Conservation (phyloP, 2,329 filamentous ascomycete genomes). For the Ceratocystis diversiconidia region DNA sequence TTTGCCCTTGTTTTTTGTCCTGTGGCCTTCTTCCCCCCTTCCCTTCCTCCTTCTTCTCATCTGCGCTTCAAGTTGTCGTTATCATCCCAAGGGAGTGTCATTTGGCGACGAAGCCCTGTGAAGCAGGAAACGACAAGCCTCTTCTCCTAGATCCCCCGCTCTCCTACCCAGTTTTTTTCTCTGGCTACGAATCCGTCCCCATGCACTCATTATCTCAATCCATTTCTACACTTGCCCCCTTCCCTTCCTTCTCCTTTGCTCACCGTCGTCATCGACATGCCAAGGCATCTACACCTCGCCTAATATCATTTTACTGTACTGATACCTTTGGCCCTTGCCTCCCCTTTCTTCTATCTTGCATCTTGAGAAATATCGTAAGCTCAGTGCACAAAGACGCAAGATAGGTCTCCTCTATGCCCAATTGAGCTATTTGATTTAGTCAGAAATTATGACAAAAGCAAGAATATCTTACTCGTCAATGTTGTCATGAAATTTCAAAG, state of each 20-base stretch:
- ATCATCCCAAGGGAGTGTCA: slow-evolving; percentile 4
- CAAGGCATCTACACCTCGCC: not conserved
- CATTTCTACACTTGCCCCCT: not conserved
- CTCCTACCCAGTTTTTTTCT: not conserved
- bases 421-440: not conserved
- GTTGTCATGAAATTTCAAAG: not conserved
- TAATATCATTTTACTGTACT: not conserved
- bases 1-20: not conserved
- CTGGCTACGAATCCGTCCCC: not conserved
- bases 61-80: slow-evolving; percentile 13
- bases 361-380: not conserved
- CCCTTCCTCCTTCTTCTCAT: not conserved
- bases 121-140: not conserved
- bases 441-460: not conserved
- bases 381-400: not conserved
- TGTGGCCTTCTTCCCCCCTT: not conserved
- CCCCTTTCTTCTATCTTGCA: not conserved
- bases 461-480: not conserved
- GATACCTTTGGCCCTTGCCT: not conserved
- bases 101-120: not conserved
- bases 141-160: not conserved
- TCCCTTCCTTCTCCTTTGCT: not conserved
- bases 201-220: not conserved
- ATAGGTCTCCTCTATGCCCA: not conserved
- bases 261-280: not conserved